phyloP scores from a whole-genome alignment of 352 stramenopile species.

The Globisporangium acanthophoron region DNA sequence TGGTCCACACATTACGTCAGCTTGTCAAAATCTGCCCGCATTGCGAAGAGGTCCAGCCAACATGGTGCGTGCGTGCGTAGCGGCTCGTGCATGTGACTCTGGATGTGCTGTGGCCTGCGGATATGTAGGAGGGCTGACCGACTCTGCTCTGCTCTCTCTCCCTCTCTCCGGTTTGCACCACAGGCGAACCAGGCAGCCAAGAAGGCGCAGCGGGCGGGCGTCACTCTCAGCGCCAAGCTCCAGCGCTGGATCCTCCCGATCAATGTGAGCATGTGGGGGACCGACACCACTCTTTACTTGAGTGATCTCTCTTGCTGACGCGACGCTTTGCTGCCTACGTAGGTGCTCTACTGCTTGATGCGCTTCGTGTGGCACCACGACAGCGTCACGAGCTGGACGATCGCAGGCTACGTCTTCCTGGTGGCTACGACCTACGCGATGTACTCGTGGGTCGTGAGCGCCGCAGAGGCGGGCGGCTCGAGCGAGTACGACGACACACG shows the following conservation, averaged over 20 bases:
- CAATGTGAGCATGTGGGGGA: constrained; percentile 33
- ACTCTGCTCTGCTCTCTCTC: background rate
- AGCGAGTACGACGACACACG: constrained; percentile 36
- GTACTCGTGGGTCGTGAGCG: constrained; percentile 77
- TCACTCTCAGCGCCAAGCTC: constrained; percentile 62
- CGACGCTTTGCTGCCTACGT: background rate
- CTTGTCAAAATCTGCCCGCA: background rate
- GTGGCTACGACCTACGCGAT: constrained; percentile 63
- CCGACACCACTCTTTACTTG: background rate
- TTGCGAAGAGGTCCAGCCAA: background rate
- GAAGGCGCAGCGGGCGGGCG: constrained; percentile 69
- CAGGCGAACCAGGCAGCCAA: constrained; percentile 85
- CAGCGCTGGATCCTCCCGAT: constrained; percentile 79
- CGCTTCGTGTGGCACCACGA: constrained; percentile 69
- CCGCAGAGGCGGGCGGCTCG: constrained; percentile 64
- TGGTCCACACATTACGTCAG: background rate
- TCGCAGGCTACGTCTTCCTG: constrained; percentile 65
- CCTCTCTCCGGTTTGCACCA: background rate
- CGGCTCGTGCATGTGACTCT: no score
- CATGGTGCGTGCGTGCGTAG: background rate
- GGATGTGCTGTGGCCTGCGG: no score
- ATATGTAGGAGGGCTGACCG: no score
- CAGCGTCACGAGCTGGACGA: constrained; percentile 63
- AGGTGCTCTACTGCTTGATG: constrained; percentile 71
- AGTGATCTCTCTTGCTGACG: background rate